These are phyloP conservation scores for Brassica hybrid DNA, from an alignment of 441 rosid genomes.

Conservation along the genomic window DNA sequence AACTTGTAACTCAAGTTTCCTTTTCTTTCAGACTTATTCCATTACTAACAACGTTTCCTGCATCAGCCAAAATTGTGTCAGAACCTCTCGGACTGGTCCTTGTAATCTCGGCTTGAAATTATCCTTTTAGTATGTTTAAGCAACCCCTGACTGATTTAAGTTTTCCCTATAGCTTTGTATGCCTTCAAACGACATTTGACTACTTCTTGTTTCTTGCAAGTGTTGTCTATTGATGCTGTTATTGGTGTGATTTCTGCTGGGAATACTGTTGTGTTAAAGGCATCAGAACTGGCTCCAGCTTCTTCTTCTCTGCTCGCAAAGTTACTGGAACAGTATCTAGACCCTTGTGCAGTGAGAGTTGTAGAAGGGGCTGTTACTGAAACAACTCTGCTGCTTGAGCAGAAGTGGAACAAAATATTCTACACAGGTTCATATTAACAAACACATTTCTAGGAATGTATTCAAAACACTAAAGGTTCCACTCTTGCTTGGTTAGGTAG, in stretches of 20 bases:
- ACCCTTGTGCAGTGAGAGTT: conserved; percentile 51
- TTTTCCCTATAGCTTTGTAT: neutral
- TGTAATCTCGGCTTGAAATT: conserved; percentile 91
- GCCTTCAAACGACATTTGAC: conserved; percentile 17
- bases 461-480: neutral
- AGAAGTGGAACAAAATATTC: conserved; percentile 74
- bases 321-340: conserved; percentile 55
- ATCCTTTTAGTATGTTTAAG: conserved; percentile 63
- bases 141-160: neutral
- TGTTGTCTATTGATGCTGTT: conserved; percentile 69
- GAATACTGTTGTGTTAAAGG: conserved; percentile 68
- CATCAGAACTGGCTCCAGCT: conserved; percentile 75
- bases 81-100: conserved; percentile 87
- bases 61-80: conserved; percentile 77
- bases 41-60: conserved; percentile 72
- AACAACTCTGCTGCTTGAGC: conserved; percentile 62
- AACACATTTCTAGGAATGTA: neutral
- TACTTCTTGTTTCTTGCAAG: conserved; percentile 39
- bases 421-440: conserved; percentile 60
- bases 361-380: conserved; percentile 65
- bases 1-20: too few relatives aligned
- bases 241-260: conserved; percentile 81
- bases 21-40: too few relatives aligned
- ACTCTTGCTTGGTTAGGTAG: conserved; percentile 51
- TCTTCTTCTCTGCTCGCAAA: conserved; percentile 54